These are phyloP conservation scores for Clonostachys byssicola DNA, from an alignment of 2,329 filamentous ascomycete species.

Conservation along the genomic window DNA sequence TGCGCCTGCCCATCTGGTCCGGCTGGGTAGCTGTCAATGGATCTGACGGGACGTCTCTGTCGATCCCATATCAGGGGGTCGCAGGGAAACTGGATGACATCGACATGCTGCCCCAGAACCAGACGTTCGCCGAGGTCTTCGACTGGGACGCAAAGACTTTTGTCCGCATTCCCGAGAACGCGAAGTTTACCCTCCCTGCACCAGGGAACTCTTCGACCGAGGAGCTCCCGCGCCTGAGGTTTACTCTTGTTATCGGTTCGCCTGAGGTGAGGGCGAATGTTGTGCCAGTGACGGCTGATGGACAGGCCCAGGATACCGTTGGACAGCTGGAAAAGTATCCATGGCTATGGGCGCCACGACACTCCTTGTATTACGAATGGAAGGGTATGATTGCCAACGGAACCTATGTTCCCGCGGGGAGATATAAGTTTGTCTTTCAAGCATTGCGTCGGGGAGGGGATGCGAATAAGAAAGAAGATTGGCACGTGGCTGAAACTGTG, in stretches of 20 bases:
- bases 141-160: constrained; percentile 22
- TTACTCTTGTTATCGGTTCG: constrained; percentile 33
- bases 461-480: constrained; percentile 33
- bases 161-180: constrained; percentile 20
- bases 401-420: constrained; percentile 39
- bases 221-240: constrained; percentile 34
- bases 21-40: constrained; percentile 34
- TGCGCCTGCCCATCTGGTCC: constrained; percentile 32
- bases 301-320: constrained; percentile 31
- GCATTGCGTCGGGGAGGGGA: constrained; percentile 49
- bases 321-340: constrained; percentile 40
- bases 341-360: constrained; percentile 18
- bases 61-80: constrained; percentile 33
- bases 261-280: constrained; percentile 3
- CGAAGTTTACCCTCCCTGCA: constrained; percentile 34
- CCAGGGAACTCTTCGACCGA: constrained; percentile 36
- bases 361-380: constrained; percentile 23
- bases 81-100: constrained; percentile 22
- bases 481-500: constrained; percentile 35
- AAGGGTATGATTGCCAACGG: constrained; percentile 42
- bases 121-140: constrained; percentile 19
- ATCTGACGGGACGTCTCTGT: constrained; percentile 25
- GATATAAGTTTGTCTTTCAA: constrained; percentile 43
- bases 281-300: constrained; percentile 17
- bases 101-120: constrained; percentile 15